Base-by-base conservation (phyloP, 768 basidiomycete species). In the Holtermannia corniformis region DNA sequence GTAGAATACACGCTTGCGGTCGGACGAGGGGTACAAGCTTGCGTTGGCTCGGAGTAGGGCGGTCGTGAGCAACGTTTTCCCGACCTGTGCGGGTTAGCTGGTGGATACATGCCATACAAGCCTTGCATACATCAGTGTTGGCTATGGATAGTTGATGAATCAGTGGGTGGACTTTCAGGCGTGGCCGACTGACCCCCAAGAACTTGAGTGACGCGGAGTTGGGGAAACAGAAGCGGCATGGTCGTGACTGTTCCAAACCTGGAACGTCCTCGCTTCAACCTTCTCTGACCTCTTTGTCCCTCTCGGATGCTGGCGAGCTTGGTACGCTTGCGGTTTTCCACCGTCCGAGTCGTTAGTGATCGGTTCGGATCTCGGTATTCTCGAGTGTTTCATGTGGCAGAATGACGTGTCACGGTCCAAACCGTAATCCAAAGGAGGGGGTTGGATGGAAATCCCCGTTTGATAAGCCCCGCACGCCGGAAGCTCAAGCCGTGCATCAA, bases 11-110 rank as follows among this genome's bases (percentile, higher is more conserved):
- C 64, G 50, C 50, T 68, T 62, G 4, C 16, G 7, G 41, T 43
- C 14, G 24, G 0, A 82, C 82, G 32, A 73, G 65, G 2, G 76
- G 41, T 0, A 50, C 52, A 25, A 19, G n/a, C 5, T 2, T 47
- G 46, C 19, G 20, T 22, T 47, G 26, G 87, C 84, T 28, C 86
- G 78, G 42, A 83, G 80, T 28, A 97, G 81, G 1, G 87, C 87
- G 1, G 90, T 81, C 1, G 88, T 85, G 50, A 96, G 75, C 53
- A 96, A 79, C 0, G 92, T 95, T 74, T 97, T 96, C 23, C 93
- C 93, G 47, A 96, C 59, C 59, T 59, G 28, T n/a, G n/a, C n/a
- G n/a, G n/a, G n/a, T 40, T 24, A 45, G 2, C 24, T 23, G 49
- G 10, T 28, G 5, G n/a, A 11, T n/a, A 22, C 26, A 21, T 7